phyloP scores from a whole-genome alignment of 192 early-diverging fungal genomes.

The Dissophora globulifera region DNA sequence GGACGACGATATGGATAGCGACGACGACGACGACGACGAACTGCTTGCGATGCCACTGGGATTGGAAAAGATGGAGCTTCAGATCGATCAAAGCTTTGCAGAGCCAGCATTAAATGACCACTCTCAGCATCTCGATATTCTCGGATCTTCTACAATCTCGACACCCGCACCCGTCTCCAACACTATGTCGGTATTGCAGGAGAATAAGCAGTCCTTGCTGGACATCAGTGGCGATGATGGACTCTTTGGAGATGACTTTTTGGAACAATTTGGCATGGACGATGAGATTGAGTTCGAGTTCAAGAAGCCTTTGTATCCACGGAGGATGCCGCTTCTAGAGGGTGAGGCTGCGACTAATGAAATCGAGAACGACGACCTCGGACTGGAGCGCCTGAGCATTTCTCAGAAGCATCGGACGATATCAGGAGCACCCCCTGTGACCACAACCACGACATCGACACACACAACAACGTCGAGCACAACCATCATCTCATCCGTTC shows the following conservation, averaged over 20 bases:
- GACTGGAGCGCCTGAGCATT: constrained; percentile 38
- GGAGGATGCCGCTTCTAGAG: constrained; percentile 24
- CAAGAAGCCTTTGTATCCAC: constrained; percentile 24
- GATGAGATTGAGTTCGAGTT: constrained; percentile 24
- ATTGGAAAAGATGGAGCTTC: constrained; percentile 25
- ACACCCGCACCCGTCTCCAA: too few relatives aligned
- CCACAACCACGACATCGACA: constrained; percentile 9
- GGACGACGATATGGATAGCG: constrained; percentile 41
- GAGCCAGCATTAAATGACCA: too few relatives aligned
- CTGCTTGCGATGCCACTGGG: constrained; percentile 22
- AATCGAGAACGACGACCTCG: constrained; percentile 17
- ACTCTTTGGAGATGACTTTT: constrained; percentile 40
- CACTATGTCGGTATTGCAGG: too few relatives aligned
- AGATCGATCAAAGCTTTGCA: constrained; percentile 10
- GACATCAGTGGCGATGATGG: constrained; percentile 5
- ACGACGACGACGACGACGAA: constrained; percentile 25
- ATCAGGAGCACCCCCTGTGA: constrained; percentile 11
- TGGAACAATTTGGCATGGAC: constrained; percentile 36
- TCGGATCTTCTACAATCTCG: too few relatives aligned
- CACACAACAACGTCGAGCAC: constrained; percentile 37
- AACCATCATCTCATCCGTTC: constrained; percentile 24
- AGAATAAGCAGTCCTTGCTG: too few relatives aligned
- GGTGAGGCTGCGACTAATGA: background rate
- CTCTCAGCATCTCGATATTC: too few relatives aligned
- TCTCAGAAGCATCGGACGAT: constrained; percentile 39